Base-by-base conservation (phyloP, 495 filamentous ascomycete genomes). In the Xylaria sp. region DNA sequence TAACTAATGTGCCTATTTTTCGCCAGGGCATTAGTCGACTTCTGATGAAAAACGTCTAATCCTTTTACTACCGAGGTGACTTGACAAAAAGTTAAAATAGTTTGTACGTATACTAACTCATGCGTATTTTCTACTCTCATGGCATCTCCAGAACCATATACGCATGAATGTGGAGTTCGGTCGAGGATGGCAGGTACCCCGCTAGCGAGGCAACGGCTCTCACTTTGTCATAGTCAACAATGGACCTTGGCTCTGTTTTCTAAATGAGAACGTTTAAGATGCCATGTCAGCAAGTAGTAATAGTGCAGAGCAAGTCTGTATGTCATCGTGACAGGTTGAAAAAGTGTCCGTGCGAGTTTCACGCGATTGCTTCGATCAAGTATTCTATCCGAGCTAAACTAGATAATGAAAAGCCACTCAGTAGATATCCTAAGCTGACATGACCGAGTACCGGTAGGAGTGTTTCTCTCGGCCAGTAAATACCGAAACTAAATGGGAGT, bases 61-160 rank as follows among this genome's bases (percentile, higher is more conserved):
- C 57, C 17, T 40, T 40, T 62, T 62, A 41, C 59, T 62, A 64
- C 3, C 31, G 26, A 66, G 31, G 15, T 66, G 62, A 52, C 62
- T 50, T 64, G 24, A 5, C 62, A 52, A 37, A 37, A 14, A 37
- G 33, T 37, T 59, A 21, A 17, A 59, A 17, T 1, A 59, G n/a
- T 59, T 21, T 40, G 19, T n/a, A n/a, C n/a, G 31, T 19, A 37
- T 17, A 37, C 21, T 59, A 37, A n/a, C n/a, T n/a, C n/a, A n/a
- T 41, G 9, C 5, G 9, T 21, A 9, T 26, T 53, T 55, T 4
- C 35, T 3, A 40, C 5, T 50, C 29, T 31, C 61, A 44, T 37
- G 2, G 31, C 26, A 66, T 66, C 12, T 44, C 44, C 31, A 14
- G 41, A 35, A 24, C 29, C 41, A 19, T 24, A 26, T 6, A 33